Conservation (phyloP, 352 stramenopile species). For the Globisporangium emineosum region DNA sequence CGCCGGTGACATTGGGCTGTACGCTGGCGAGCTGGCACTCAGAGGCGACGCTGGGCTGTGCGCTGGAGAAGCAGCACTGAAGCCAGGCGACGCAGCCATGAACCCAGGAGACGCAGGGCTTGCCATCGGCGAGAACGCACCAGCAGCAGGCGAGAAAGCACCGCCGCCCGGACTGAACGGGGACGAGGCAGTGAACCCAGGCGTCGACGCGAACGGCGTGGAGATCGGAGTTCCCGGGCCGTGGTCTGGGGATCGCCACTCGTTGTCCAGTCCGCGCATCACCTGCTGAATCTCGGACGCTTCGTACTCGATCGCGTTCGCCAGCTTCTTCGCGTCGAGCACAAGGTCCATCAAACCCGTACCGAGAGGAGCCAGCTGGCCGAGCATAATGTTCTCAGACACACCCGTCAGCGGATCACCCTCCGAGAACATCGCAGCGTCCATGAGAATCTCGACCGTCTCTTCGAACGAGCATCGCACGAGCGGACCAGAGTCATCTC, state of each 20-base stretch:
- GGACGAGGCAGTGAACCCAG: constrained; percentile 87
- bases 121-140: constrained; percentile 84
- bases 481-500: constrained; percentile 97
- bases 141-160: constrained; percentile 87
- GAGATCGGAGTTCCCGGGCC: constrained; percentile 78
- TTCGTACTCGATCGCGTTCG: constrained; percentile 97
- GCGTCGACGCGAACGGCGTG: constrained; percentile 81
- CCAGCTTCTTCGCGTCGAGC: constrained; percentile 97
- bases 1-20: constrained; percentile 79
- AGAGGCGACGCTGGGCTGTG: constrained; percentile 73
- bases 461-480: constrained; percentile 99
- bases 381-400: constrained; percentile 99
- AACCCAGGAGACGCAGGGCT: constrained; percentile 74
- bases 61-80: constrained; percentile 74
- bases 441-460: constrained; percentile 99
- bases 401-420: constrained; percentile 97
- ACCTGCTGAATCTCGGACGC: constrained; percentile 90
- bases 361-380: constrained; percentile 94
- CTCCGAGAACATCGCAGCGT: constrained; percentile 97
- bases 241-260: constrained; percentile 85
- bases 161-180: constrained; percentile 80
- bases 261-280: constrained; percentile 90
- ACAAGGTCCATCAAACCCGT: constrained; percentile 98
- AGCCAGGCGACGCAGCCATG: constrained; percentile 66
- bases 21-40: too few species aligned